Evolutionary conservation across 768 basidiomycete genomes (phyloP), one percentile per base, ranked within the genome.

Genomic region (Podaxis sp.): DNA sequence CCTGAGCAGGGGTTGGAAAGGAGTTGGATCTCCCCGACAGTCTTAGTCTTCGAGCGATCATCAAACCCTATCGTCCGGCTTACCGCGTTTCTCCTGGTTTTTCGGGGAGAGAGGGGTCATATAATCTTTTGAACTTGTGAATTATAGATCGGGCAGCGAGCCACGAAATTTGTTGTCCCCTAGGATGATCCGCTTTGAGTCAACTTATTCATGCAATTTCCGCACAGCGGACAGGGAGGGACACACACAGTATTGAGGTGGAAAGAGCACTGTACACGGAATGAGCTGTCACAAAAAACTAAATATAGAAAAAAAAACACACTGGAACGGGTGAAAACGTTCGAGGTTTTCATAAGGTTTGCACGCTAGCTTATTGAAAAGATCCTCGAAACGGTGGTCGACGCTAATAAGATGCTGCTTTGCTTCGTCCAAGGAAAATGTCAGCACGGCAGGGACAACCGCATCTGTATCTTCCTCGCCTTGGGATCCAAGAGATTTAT

Each of bases 121-220:
- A 95, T 16, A 95, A 72, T 25, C 90, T 81, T 53, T 86, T 76
- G 72, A 96, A 96, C 61, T 80, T 84, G 72, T 93, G 89, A 38
- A 78, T 86, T 62, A 96, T 93, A 18, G 91, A 86, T 21, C 90
- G 80, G 0, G 94, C 95, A 10, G 93, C 95, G 47, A 88, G 72
- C 90, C 90, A 93, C 1, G 90, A 92, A 23, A 94, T 90, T 69
- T 94, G 90, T 70, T 90, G 89, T 4, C 83, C 87, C 40, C 88
- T 89, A 60, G 3, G 57, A 40, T 23, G 16, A 18, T 16, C 13
- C 40, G 48, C 47, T 54, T 48, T 37, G 14, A 16, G 23, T 50
- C 13, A 59, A 13, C 4, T 6, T 28, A 48, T 42, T 37, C 32
- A 50, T 37, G 37, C 5, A 38, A 44, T 11, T 36, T 27, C 38